phyloP scores from a whole-genome alignment of 2,329 filamentous ascomycete species.

The Trichoderma koningiopsis region DNA sequence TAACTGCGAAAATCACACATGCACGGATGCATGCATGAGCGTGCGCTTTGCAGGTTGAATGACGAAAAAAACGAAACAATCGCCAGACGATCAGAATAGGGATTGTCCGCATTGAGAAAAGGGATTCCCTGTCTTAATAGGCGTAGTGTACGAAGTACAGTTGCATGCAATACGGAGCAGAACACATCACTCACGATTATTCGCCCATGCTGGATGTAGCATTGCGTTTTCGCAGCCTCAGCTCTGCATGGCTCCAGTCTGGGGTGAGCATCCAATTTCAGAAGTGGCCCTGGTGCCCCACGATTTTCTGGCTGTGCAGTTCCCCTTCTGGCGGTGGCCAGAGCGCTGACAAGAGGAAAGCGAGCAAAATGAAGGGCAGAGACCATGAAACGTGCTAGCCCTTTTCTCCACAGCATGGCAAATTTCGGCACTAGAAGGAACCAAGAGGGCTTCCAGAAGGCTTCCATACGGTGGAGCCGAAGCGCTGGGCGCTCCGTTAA shows the following conservation, averaged over 20 bases:
- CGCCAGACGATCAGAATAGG: background rate
- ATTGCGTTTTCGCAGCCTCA: background rate
- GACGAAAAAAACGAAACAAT: background rate
- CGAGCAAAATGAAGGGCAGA: conserved; percentile 9
- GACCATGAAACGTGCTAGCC: conserved; percentile 22
- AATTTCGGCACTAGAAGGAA: conserved; percentile 23
- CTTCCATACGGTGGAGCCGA: conserved; percentile 25
- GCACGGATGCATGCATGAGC: background rate
- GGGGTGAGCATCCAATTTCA: conserved; percentile 21
- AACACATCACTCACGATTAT: background rate
- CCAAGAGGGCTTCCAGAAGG: conserved; percentile 21
- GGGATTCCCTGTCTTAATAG: background rate
- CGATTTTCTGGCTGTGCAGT: conserved; percentile 14
- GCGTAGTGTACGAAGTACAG: background rate
- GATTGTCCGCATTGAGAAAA: background rate
- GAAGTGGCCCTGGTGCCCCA: conserved; percentile 23
- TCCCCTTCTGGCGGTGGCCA: conserved; percentile 3
- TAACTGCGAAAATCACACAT: background rate
- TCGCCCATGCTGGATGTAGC: background rate
- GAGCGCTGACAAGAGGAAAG: conserved; percentile 6
- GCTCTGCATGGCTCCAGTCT: background rate
- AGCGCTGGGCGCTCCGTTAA: conserved; percentile 23
- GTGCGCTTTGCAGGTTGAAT: background rate
- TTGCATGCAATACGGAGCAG: background rate
- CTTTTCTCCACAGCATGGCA: conserved; percentile 2